Percentiles rank a stretch among this genome's conserved stretches.
These are phyloP conservation scores for Talaromyces sp. DNA, from an alignment of 2,329 filamentous ascomycete species.

Conservation along the genomic window DNA sequence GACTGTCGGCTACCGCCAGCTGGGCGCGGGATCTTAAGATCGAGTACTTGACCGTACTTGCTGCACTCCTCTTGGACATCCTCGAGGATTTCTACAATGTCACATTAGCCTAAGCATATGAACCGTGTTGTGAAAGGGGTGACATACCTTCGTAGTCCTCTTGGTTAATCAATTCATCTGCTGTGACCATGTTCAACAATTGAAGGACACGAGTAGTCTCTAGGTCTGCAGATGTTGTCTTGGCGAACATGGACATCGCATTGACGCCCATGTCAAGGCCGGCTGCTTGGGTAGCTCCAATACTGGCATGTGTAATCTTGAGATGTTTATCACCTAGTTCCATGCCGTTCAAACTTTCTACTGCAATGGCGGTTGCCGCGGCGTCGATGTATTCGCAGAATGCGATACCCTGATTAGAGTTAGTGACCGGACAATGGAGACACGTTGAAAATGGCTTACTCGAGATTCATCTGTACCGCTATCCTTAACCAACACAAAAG, in stretches of 20 bases:
- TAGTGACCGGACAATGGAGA: slow-evolving; percentile 7
- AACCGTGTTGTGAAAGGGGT: not conserved
- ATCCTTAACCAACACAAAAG: slow-evolving; percentile 88
- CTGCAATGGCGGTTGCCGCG: slow-evolving; percentile 71
- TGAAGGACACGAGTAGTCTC: slow-evolving; percentile 84
- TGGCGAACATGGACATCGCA: slow-evolving; percentile 95
- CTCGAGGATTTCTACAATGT: slow-evolving; percentile 79
- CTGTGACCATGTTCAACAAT: slow-evolving; percentile 96
- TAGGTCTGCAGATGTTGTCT: slow-evolving; percentile 74
- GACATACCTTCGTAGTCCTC: slow-evolving; percentile 88
- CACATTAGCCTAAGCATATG: slow-evolving; percentile 8
- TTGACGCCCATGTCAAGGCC: slow-evolving; percentile 95
- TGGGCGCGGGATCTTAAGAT: slow-evolving; percentile 91
- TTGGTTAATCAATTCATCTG: slow-evolving; percentile 87
- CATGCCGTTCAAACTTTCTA: slow-evolving; percentile 90
- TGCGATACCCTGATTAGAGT: slow-evolving; percentile 70
- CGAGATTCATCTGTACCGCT: slow-evolving; percentile 79
- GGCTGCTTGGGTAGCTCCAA: slow-evolving; percentile 88
- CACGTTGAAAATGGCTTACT: slow-evolving; percentile 54
- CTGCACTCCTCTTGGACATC: slow-evolving; percentile 90
- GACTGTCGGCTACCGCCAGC: slow-evolving; percentile 78
- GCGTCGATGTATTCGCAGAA: slow-evolving; percentile 93
- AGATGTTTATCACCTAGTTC: slow-evolving; percentile 83
- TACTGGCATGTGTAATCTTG: slow-evolving; percentile 83
- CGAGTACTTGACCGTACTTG: slow-evolving; percentile 81